phyloP scores from a whole-genome alignment of 2,329 filamentous ascomycete genomes.

The Elsinoe necatrix region DNA sequence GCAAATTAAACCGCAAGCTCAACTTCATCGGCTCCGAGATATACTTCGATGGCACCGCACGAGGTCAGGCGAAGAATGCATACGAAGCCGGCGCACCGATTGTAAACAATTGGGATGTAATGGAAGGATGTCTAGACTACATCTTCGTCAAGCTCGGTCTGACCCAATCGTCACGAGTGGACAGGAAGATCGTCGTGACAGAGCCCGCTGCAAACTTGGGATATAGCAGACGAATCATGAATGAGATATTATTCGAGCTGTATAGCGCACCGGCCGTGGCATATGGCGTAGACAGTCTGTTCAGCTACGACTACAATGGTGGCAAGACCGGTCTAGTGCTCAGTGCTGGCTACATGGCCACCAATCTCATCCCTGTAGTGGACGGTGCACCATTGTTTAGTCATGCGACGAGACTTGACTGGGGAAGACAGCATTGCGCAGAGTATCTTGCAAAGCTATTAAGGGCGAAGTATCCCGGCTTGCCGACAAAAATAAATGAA shows the following conservation, averaged over 20 bases:
- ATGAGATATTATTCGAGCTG: slow-evolving; percentile 92
- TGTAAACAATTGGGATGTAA: slow-evolving; percentile 94
- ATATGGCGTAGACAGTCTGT: slow-evolving; percentile 92
- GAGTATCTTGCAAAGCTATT: slow-evolving; percentile 90
- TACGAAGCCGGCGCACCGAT: slow-evolving; percentile 88
- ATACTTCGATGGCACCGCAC: slow-evolving; percentile 86
- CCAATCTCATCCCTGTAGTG: slow-evolving; percentile 88
- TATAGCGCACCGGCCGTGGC: slow-evolving; percentile 84
- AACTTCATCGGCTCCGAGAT: slow-evolving; percentile 89
- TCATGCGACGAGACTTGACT: slow-evolving; percentile 84
- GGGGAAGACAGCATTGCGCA: slow-evolving; percentile 82
- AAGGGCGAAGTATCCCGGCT: slow-evolving; percentile 81
- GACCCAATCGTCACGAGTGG: slow-evolving; percentile 65
- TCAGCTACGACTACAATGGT: slow-evolving; percentile 88
- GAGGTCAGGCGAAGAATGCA: slow-evolving; percentile 79
- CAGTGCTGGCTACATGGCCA: slow-evolving; percentile 86
- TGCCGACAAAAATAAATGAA: slow-evolving; percentile 64
- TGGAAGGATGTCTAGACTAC: slow-evolving; percentile 92
- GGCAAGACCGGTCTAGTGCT: slow-evolving; percentile 81
- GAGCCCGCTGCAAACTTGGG: slow-evolving; percentile 86
- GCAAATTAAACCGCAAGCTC: slow-evolving; percentile 85
- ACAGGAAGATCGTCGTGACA: slow-evolving; percentile 87
- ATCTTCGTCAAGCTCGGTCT: slow-evolving; percentile 89
- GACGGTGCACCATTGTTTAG: slow-evolving; percentile 75
- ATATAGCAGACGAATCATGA: slow-evolving; percentile 78